Conservation (phyloP, 768 basidiomycete genomes). For the Boletus huronensis region DNA sequence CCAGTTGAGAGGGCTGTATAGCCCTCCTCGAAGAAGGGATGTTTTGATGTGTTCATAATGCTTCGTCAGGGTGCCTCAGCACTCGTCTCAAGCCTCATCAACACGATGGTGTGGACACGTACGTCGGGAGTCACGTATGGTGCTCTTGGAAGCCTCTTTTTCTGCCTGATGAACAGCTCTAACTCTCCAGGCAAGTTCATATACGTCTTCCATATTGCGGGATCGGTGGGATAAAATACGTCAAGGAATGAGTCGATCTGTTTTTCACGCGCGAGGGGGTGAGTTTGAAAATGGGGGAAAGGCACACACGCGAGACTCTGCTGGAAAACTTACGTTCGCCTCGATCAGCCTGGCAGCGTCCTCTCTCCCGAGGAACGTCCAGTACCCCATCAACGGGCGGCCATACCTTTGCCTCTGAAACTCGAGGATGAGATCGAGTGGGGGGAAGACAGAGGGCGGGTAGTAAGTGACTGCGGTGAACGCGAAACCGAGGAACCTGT, state of each 20-base stretch:
- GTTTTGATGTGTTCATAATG: conserved; percentile 26
- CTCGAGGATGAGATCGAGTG: conserved; percentile 27
- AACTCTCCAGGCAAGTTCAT: conserved; percentile 35
- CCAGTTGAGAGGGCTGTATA: conserved; percentile 37
- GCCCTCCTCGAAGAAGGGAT: conserved; percentile 30
- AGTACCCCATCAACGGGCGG: conserved; percentile 42
- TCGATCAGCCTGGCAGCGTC: conserved; percentile 33
- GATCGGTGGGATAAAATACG: conserved; percentile 34
- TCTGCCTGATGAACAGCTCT: conserved; percentile 30
- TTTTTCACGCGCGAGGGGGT: neutral
- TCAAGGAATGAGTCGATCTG: conserved; percentile 41
- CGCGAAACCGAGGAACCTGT: conserved; percentile 40
- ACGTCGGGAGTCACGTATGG: conserved; percentile 36
- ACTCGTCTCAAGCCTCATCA: neutral
- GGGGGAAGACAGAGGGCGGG: conserved; percentile 25
- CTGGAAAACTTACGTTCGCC: conserved; percentile 28
- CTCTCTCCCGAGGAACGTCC: conserved; percentile 35
- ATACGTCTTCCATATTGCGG: conserved; percentile 33
- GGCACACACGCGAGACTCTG: too few relatives aligned
- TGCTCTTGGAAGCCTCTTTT: conserved; percentile 19
- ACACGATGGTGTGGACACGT: neutral
- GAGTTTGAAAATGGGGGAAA: neutral
- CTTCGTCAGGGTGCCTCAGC: conserved; percentile 17
- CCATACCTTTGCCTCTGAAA: conserved; percentile 29
- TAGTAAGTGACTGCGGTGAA: conserved; percentile 37